Evolutionary conservation across 2,329 filamentous ascomycete species (phyloP), one percentile per base, ranked within the genome.

Genomic region (Colletotrichum kahawae): DNA sequence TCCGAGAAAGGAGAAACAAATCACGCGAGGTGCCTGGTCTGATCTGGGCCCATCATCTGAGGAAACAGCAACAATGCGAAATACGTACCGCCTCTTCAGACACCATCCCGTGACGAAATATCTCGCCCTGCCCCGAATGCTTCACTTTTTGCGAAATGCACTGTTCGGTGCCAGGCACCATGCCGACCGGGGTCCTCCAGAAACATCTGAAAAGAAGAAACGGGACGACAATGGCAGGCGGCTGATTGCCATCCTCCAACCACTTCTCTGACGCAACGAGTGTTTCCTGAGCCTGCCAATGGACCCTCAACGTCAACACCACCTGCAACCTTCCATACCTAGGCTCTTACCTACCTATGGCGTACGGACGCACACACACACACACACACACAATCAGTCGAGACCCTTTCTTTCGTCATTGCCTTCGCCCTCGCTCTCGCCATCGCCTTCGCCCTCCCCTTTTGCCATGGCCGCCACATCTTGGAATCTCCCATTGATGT

Each of bases 211-310:
- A 60, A 54, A 54, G 48, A 56, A 54, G 31, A 69, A 69, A 69
- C 38, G 27, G 18, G 54, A 43, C 57, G 36, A 38, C 27, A 64
- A 21, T 54, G 67, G n/a, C 29, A 54, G 67, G 13, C 66, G 54
- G 66, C 21, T 48, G 54, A 33, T 31, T 43, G 54, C 66, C 59
- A 62, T 62, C 65, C 48, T 57, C 59, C 31, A 43, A 34, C 16
- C 43, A 21, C 10, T 48, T 31, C 38, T 21, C 71, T 67, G 62
- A 75, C 64, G 73, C 73, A 75, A 64, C 69, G 69, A 73, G 73
- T 43, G 69, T 73, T 75, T 68, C 69, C 64, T 43, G 48, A 34
- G 66, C 27, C 63, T 71, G 34, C 48, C 69, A 67, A n/a, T 36
- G 31, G 43, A 51, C 43, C 43, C 43, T 12, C 43, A 51, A 51